A percentile compares a stretch with the other conserved stretches of the same genome.
Evolutionary conservation across 148 eudicot genomes (phyloP).

Genomic region (Selenicereus undatus): DNA sequence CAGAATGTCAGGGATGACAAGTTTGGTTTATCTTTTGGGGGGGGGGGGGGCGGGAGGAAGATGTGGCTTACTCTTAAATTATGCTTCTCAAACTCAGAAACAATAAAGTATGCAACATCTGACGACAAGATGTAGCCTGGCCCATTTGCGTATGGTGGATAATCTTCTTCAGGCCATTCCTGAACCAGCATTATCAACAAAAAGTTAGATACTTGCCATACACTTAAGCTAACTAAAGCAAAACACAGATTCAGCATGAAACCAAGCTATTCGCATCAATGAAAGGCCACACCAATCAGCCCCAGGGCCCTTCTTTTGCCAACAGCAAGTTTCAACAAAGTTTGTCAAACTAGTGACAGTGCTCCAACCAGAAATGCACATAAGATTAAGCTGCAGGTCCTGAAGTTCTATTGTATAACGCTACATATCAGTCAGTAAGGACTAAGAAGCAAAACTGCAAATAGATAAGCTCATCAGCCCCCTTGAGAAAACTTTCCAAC

Average conservation of each 20-base stretch:
- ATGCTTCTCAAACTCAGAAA: slow-evolving; percentile 67
- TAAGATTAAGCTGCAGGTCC: neutral
- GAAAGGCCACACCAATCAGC: neutral
- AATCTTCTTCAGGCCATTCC: slow-evolving; percentile 97
- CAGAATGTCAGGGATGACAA: neutral
- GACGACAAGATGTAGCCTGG: slow-evolving; percentile 90
- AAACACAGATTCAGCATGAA: neutral
- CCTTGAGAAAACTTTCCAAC: too few species aligned
- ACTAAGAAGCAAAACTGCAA: too few species aligned
- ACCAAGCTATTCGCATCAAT: too few species aligned
- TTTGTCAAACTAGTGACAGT: neutral
- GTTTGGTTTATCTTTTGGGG: too few species aligned
- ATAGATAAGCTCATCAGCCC: too few species aligned
- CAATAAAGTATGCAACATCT: slow-evolving; percentile 68
- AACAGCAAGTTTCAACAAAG: neutral
- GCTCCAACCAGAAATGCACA: neutral
- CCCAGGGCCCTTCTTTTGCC: neutral
- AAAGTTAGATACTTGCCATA: slow-evolving; percentile 1
- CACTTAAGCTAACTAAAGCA: neutral
- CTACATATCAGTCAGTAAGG: too few species aligned
- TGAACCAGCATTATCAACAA: slow-evolving; percentile 21
- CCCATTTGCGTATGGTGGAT: slow-evolving; percentile 94
- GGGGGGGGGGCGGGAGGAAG: neutral
- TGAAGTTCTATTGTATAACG: neutral
- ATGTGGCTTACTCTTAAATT: slow-evolving; percentile 54